These are phyloP conservation scores for Cucumis hystrix DNA, from an alignment of 306 rosid genomes.

Conservation along the genomic window DNA sequence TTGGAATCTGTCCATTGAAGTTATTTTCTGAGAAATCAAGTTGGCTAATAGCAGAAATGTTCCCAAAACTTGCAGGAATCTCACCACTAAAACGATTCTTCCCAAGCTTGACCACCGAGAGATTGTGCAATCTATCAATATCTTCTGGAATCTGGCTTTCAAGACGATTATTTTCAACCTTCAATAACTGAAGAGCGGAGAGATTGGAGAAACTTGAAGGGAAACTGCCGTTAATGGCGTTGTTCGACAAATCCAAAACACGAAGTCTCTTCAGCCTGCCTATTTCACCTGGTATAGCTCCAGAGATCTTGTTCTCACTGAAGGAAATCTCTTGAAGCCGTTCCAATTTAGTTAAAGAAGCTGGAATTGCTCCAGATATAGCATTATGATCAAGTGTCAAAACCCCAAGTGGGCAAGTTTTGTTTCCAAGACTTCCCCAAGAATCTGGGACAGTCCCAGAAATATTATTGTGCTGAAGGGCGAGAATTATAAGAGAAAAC, in stretches of 20 bases:
- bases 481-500: slow-evolving; percentile 43
- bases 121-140: slow-evolving; percentile 38
- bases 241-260: slow-evolving; percentile 60
- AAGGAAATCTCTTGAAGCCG: slow-evolving; percentile 43
- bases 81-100: slow-evolving; percentile 53
- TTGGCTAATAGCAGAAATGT: slow-evolving; percentile 41
- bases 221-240: slow-evolving; percentile 59
- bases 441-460: slow-evolving; percentile 53
- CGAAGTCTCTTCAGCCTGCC: slow-evolving; percentile 47
- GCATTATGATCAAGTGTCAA: slow-evolving; percentile 57
- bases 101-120: slow-evolving; percentile 48
- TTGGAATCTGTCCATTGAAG: slow-evolving; percentile 52
- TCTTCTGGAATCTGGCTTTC: slow-evolving; percentile 34
- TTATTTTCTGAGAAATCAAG: slow-evolving; percentile 62
- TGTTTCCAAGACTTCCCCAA: slow-evolving; percentile 41
- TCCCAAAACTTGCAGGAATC: slow-evolving; percentile 67
- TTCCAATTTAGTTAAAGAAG: slow-evolving; percentile 40
- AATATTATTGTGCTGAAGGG: slow-evolving; percentile 60
- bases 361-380: slow-evolving; percentile 54
- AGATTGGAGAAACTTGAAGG: slow-evolving; percentile 52
- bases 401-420: slow-evolving; percentile 28
- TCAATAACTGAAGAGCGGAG: slow-evolving; percentile 40
- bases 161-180: slow-evolving; percentile 37
- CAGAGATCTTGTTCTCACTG: slow-evolving; percentile 49
- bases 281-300: slow-evolving; percentile 53